Evolutionary conservation across 768 basidiomycete species (phyloP), one percentile per base, ranked within the genome.

Genomic region (Rhizopogon roseolus): DNA sequence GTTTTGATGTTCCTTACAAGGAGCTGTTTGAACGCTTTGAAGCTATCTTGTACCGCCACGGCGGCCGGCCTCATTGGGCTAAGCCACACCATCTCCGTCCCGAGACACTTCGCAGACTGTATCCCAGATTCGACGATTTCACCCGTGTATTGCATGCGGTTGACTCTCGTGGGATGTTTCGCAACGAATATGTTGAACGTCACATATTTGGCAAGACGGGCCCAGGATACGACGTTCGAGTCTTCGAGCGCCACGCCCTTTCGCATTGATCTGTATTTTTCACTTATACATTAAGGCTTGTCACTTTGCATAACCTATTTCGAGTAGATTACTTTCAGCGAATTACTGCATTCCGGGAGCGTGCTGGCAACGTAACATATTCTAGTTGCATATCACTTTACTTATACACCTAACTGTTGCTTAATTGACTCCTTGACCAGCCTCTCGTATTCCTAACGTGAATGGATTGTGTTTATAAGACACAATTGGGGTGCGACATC

Each of bases 31-130:
- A 76, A 43, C 77, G 76, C 25, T 97, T 91, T 65, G 91, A 95
- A 66, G 61, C 67, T 13, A 86, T 94, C 61, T 65, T 95, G 54
- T 66, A 73, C 19, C 76, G 74, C 28, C 79, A 93, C 70, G 77
- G 79, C 41, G 96, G 93, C 6, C 79, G 90, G 44, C 94, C 96
- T 8, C 96, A 98, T 73, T 98, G 96, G 96, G 96, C 94, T 0
- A 98, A 98, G 70, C 80, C 90, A 19, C 96, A 98, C 66, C 71
- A 73, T 22, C 77, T 95, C 37, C 74, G 77, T 41, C 88, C 89
- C 2, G 75, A 77, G 42, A 69, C 74, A 32, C 78, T 97, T 51
- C 80, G 81, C 49, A 64, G 62, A 51, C 70, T 89, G 10, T 98
- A 98, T 71, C 90, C 94, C 19, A 79, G 75, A 55, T 97, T 93